Evolutionary conservation across 805 yeast genomes (phyloP).

Genomic region (Pichia gijzeniarum): DNA sequence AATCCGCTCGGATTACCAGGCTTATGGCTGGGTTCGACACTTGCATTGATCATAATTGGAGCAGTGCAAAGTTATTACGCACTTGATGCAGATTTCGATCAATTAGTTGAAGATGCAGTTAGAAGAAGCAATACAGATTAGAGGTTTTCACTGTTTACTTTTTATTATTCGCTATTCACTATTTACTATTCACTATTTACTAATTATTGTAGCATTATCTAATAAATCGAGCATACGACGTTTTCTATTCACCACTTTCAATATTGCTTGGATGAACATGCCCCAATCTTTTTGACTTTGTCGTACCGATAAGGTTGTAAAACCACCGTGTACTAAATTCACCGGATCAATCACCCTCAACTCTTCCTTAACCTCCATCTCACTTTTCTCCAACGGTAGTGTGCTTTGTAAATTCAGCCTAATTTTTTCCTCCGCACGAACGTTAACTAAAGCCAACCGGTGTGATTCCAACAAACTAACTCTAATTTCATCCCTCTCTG

Average conservation of each 20-base stretch:
- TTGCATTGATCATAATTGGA: constrained; percentile 38
- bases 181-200: background rate
- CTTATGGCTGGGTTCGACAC: constrained; percentile 32
- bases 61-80: constrained; percentile 41
- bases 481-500: constrained; percentile 15
- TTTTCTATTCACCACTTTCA: constrained; percentile 14
- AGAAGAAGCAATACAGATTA: constrained; percentile 25
- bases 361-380: constrained; percentile 11
- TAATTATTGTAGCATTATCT: constrained; percentile 5
- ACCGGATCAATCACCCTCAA: constrained; percentile 17
- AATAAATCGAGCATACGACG: constrained; percentile 7
- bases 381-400: constrained; percentile 16
- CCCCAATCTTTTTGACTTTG: constrained; percentile 16
- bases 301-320: constrained; percentile 19
- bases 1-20: constrained; percentile 33
- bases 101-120: constrained; percentile 42
- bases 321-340: constrained; percentile 25
- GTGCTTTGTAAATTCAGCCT: constrained; percentile 7
- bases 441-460: constrained; percentile 4
- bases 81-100: constrained; percentile 44
- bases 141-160: background rate
- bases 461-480: constrained; percentile 3
- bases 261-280: constrained; percentile 7
- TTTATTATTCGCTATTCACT: background rate
- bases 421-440: background rate